Evolutionary conservation across 2,329 filamentous ascomycete genomes (phyloP), one percentile per base, ranked within the genome.

Genomic region (Scopulariopsis brevicaulis): DNA sequence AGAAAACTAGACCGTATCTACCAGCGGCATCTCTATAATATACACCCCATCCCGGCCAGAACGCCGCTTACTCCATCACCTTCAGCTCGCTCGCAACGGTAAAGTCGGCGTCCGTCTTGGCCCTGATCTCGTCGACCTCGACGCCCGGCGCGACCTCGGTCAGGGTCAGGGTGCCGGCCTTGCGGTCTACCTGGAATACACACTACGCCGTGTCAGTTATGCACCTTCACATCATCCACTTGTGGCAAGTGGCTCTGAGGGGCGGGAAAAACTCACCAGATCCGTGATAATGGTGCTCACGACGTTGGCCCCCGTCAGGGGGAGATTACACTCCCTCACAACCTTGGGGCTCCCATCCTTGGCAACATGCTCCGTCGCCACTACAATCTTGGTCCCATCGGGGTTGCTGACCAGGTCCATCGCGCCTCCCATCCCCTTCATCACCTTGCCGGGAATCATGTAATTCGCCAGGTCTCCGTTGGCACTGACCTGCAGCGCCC

Each of bases 401-500:
- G 85, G 85, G 70, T 88, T 87, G 43, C 82, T 84, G 12, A 89
- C 84, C 8, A 89, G 73, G 67, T 89, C 85, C 85, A 89, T 89
- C 20, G 85, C 85, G 32, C 85, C 85, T 60, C 90, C 90, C 85
- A 95, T 94, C 20, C 90, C 90, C 77, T 94, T 94, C 72, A 91
- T 84, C 12, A 90, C 83, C 71, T 93, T 94, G 25, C 90, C 90
- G 0, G 90, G 90, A 62, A 95, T 87, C 86, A 94, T 94, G 77
- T 90, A 95, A 72, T 94, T 94, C 53, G 90, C 90, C 57, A 95
- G 73, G 67, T 95, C 90, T 28, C 90, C 90, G 2, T 81, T 77
- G 0, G 88, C 88, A 62, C 83, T 86, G 24, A 94, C 89, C 73
- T 95, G 88, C 63, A 93, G 82, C 1, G 89, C 86, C 3, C 90